Evolutionary conservation across 352 stramenopile species (phyloP), one percentile per base, ranked within the genome.

Genomic region (Phytophthora colocasiae): DNA sequence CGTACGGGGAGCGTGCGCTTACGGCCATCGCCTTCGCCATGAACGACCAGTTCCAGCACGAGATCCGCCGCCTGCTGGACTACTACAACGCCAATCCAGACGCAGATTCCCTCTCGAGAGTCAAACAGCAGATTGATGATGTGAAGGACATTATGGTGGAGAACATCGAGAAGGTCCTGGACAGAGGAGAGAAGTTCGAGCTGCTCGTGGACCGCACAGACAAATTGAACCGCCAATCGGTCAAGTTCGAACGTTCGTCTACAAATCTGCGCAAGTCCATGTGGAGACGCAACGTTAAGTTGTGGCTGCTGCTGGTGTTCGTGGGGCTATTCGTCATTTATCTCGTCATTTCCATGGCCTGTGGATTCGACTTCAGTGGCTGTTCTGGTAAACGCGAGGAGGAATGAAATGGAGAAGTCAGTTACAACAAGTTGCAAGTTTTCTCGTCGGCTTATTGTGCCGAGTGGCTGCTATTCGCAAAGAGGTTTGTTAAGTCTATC

Each of bases 121-220:
- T 99, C 29, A 92, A 98, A 75, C 89, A 91, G 66, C 96, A 99
- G 83, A 95, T 99, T 55, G 96, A 99, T 68, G 93, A 98, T 47
- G 97, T 99, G 3, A 99, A 99, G 71, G 93, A 98, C 69, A 92
- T 98, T 52, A 99, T 99, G 96, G 91, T 99, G 32, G 91, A 99
- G 71, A 99, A 99, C 75, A 99, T 99, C 69, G 97, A 99, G 58
- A 98, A 98, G 73, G 93, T 99, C 31, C 78, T 99, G 58, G 96
- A 99, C 52, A 77, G 98, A 36, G 98, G 98, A 15, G 97, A 99
- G 73, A 99, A 99, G 69, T 99, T 99, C 75, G 98, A 99, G 80
- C 66, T 97, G 39, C 74, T 96, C 4, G 89, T 96, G 47, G 89
- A 96, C 56, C 88, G 88, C 67, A 96, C 89, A n/a, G 97, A 99